Base-by-base conservation (phyloP, 768 basidiomycete species). In the Rhizopogon vesiculosus region DNA sequence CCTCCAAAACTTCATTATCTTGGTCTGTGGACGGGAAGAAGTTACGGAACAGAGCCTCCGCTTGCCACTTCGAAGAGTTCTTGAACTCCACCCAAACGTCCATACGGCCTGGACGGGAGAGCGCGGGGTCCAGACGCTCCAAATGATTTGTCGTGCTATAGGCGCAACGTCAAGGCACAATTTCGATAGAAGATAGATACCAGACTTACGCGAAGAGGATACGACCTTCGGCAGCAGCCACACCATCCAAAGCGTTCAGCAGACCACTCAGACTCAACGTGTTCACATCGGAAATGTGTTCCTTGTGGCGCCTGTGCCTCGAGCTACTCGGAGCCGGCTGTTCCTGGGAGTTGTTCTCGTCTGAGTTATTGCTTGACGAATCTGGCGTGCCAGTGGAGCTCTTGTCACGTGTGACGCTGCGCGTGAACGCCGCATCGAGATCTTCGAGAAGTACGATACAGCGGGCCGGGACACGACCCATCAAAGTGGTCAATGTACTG, bases 1-100 rank as follows among this genome's bases (percentile, higher is more conserved):
- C 72, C 38, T 73, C 73, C 51, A 62, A 51, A 3, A 66, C 61
- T 19, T 73, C 72, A 2, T 66, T 60, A 49, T 81, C 79, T 45
- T 73, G 76, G 50, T 89, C 87, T 9, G 81, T 76, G 15, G 82
- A 88, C 0, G 91, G 91, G 85, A 93, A 93, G 74, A 93, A 93
- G 72, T 93, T 93, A 58, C 87, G 82, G 83, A 92, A 93, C 42
- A 93, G 78, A 19, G 83, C 84, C 69, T 93, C 89, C 1, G 90
- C 90, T 66, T 94, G 91, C 82, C 85, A 86, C 61, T 85, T 86
- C 57, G 84, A 87, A 35, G 93, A 87, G 58, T 89, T 86, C 76
- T 86, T 89, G 76, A 95, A 95, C 69, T 93, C 89, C 45, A 95
- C 80, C 85, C 90, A 91, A 7, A 96, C 89, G 64, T 95, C 93